A percentile compares a stretch with the other conserved stretches of the same genome.
Evolutionary conservation across 1,284 basidiomycete genomes (phyloP).

Genomic region (Pterula multifida): DNA sequence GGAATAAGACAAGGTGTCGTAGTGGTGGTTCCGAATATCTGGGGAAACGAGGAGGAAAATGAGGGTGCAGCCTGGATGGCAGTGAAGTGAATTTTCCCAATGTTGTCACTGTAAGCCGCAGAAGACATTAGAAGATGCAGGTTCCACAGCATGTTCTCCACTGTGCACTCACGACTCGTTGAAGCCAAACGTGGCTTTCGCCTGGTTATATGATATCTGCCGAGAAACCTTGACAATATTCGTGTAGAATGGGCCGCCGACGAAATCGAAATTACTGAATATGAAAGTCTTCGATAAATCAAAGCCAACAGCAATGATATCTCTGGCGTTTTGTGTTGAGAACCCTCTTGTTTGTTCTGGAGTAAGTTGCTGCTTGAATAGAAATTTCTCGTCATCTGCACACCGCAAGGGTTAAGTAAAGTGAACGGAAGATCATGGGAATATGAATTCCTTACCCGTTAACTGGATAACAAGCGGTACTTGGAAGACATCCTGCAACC

Average conservation of each 20-base stretch:
- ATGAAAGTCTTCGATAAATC: conserved; percentile 93
- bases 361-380: conserved; percentile 92
- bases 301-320: conserved; percentile 96
- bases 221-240: conserved; percentile 92
- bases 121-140: background rate
- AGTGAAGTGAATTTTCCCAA: conserved; percentile 96
- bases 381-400: conserved; percentile 97
- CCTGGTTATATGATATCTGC: conserved; percentile 88
- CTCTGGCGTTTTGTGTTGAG: conserved; percentile 79
- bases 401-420: conserved; percentile 3
- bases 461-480: conserved; percentile 92
- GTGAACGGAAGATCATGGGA: conserved; percentile 4
- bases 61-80: conserved; percentile 95
- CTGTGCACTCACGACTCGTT: conserved; percentile 84
- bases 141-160: background rate
- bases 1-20: conserved; percentile 93
- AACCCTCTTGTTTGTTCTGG: conserved; percentile 84
- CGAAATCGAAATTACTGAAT: conserved; percentile 85
- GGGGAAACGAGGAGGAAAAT: conserved; percentile 97
- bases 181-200: conserved; percentile 95
- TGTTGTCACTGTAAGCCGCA: conserved; percentile 69
- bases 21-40: conserved; percentile 82
- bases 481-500: conserved; percentile 95
- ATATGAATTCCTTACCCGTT: conserved; percentile 45
- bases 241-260: conserved; percentile 89